Conservation (phyloP, 2,329 filamentous ascomycete species). For the Pseudogymnoascus sp. region DNA sequence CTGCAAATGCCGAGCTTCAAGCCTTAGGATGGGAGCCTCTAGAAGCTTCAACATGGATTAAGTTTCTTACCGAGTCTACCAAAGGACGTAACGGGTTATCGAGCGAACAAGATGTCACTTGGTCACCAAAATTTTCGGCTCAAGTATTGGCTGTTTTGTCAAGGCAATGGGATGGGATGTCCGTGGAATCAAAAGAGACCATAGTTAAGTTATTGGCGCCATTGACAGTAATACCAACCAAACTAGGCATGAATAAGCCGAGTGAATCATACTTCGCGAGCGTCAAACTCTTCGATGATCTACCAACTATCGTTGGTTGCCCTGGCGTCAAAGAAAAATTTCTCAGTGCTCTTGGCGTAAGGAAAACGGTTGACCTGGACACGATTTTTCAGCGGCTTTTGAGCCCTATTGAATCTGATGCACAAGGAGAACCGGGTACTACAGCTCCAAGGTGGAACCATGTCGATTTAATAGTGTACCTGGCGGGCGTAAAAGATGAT, state of each 20-base stretch:
- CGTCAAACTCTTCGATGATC: conserved; percentile 91
- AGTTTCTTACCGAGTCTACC: conserved; percentile 64
- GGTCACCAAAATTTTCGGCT: conserved; percentile 62
- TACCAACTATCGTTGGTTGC: conserved; percentile 70
- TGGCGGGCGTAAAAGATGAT: conserved; percentile 80
- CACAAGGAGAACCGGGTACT: conserved; percentile 34
- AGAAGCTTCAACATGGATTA: conserved; percentile 76
- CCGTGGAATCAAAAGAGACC: conserved; percentile 53
- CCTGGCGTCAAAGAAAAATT: conserved; percentile 86
- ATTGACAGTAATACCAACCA: conserved; percentile 78
- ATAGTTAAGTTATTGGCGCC: conserved; percentile 56
- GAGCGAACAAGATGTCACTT: conserved; percentile 60
- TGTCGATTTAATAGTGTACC: conserved; percentile 87
- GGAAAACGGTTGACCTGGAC: conserved; percentile 89
- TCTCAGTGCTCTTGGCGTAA: conserved; percentile 70
- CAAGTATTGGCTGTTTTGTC: conserved; percentile 73
- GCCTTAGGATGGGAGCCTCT: conserved; percentile 80
- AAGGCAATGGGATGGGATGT: conserved; percentile 82
- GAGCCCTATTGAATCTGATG: conserved; percentile 43
- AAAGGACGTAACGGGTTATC: conserved; percentile 46
- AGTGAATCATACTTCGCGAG: conserved; percentile 81
- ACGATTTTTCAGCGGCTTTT: conserved; percentile 87
- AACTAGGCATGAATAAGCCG: conserved; percentile 78
- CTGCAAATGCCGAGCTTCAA: conserved; percentile 60
- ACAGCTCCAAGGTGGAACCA: conserved; percentile 71